Evolutionary conservation across 148 eudicot species (phyloP).

Genomic region (Vaccinium vitisidaea): DNA sequence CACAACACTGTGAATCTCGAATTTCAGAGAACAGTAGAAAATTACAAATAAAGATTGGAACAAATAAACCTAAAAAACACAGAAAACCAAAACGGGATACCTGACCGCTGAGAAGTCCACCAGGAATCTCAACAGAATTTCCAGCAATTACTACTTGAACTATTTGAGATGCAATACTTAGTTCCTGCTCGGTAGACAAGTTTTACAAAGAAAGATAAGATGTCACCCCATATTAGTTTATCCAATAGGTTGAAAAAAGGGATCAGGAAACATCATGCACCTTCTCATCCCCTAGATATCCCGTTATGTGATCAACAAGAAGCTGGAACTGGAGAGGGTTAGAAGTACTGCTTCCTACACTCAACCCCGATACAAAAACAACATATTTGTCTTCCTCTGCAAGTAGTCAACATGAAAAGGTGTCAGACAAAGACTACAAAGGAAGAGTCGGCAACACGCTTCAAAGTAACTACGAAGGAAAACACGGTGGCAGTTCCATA

Average conservation of each 20-base stretch:
- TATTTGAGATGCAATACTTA: constrained; percentile 74
- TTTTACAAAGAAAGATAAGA: constrained; percentile 14
- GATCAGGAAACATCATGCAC: constrained; percentile 30
- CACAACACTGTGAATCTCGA: neutral
- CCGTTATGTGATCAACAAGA: constrained; percentile 90
- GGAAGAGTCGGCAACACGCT: neutral
- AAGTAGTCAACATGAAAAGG: constrained; percentile 1
- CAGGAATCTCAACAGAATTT: constrained; percentile 70
- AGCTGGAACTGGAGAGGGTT: constrained; percentile 91
- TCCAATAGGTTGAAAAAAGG: neutral
- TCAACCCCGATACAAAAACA: constrained; percentile 74
- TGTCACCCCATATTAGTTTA: neutral
- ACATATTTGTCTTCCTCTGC: constrained; percentile 91
- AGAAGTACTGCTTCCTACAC: constrained; percentile 64
- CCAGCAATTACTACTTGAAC: constrained; percentile 97
- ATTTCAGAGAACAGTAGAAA: neutral
- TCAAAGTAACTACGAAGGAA: neutral
- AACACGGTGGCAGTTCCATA: neutral
- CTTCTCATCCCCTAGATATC: constrained; percentile 92
- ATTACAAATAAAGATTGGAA: neutral
- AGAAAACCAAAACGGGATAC: constrained; percentile 26
- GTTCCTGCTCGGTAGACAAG: constrained; percentile 57
- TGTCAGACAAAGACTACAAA: constrained; percentile 17
- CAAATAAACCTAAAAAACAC: neutral
- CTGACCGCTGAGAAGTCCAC: constrained; percentile 79